Conservation (phyloP, 139 green algal genomes). For the Edaphochlamys debaryana region DNA sequence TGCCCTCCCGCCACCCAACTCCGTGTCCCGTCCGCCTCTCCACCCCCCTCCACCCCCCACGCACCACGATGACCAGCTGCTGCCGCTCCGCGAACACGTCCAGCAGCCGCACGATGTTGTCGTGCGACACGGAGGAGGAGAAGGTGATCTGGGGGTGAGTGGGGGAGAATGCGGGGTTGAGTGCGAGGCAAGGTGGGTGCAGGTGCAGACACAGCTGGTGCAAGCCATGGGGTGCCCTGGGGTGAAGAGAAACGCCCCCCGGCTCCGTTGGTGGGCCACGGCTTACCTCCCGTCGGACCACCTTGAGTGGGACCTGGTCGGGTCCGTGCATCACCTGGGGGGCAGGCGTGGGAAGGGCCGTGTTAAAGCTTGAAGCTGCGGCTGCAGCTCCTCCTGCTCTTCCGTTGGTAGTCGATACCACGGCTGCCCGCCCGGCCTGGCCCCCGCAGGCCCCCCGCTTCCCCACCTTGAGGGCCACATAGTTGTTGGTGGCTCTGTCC, state of each 20-base stretch:
- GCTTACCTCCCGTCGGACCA: conserved; percentile 49
- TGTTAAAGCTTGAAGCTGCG: background rate
- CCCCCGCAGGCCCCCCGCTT: background rate
- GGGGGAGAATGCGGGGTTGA: background rate
- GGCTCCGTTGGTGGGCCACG: too few relatives aligned
- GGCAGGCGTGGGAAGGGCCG: background rate
- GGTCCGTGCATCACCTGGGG: conserved; percentile 52
- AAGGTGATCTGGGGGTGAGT: conserved; percentile 32
- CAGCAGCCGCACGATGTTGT: conserved; percentile 76
- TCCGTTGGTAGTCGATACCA: background rate
- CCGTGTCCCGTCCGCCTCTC: too few relatives aligned
- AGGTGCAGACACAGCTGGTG: too few relatives aligned
- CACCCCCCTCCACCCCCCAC: too few relatives aligned
- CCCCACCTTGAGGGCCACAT: conserved; percentile 58
- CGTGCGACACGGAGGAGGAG: conserved; percentile 47
- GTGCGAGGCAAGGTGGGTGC: background rate
- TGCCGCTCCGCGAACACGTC: conserved; percentile 72
- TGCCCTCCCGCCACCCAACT: background rate
- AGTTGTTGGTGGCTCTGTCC: conserved; percentile 22
- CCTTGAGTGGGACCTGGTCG: conserved; percentile 56
- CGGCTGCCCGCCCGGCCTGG: too few relatives aligned
- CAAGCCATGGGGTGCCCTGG: too few relatives aligned
- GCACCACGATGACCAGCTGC: conserved; percentile 64
- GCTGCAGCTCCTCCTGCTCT: background rate
- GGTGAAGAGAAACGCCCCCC: too few relatives aligned